phyloP scores from a whole-genome alignment of 176 grass and related monocot species.

The Eleusine indica region DNA sequence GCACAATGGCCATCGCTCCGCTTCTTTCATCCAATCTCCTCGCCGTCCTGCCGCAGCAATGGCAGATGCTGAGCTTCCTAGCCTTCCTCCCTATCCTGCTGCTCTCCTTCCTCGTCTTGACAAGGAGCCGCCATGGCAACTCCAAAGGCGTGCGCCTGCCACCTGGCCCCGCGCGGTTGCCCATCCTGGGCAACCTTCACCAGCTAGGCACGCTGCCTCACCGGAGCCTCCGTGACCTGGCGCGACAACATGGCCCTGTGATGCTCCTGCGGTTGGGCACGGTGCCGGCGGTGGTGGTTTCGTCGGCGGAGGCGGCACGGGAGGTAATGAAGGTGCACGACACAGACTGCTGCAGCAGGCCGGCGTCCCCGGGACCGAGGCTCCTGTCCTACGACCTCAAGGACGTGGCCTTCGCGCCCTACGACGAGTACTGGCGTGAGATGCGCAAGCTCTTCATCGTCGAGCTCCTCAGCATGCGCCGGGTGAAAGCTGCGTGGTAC shows the following conservation, averaged over 20 bases:
- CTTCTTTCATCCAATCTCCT: too few relatives aligned
- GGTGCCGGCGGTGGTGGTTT: neutral
- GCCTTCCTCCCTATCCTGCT: too few relatives aligned
- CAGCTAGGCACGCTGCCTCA: neutral
- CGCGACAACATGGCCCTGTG: neutral
- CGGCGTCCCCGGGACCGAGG: neutral
- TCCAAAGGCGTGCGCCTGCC: neutral
- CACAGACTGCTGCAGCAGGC: neutral
- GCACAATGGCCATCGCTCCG: too few relatives aligned
- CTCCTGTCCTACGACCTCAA: neutral
- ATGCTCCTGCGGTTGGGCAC: neutral
- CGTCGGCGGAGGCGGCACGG: neutral
- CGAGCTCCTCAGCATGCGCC: slow-evolving; percentile 18
- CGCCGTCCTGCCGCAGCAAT: too few relatives aligned
- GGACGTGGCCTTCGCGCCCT: neutral
- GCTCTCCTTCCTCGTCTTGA: too few relatives aligned
- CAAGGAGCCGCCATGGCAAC: too few relatives aligned
- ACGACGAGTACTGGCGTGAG: neutral
- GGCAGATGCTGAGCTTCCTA: too few relatives aligned
- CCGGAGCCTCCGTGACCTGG: neutral
- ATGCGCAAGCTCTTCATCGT: neutral
- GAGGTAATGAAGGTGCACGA: neutral
- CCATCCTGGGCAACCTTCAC: neutral
- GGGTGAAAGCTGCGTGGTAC: neutral
- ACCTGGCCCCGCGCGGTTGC: neutral